A percentile compares a stretch with the other conserved stretches of the same genome.
These are phyloP conservation scores for Trichoderma atrobrunneum DNA, from an alignment of 2,329 filamentous ascomycete species.

Conservation along the genomic window DNA sequence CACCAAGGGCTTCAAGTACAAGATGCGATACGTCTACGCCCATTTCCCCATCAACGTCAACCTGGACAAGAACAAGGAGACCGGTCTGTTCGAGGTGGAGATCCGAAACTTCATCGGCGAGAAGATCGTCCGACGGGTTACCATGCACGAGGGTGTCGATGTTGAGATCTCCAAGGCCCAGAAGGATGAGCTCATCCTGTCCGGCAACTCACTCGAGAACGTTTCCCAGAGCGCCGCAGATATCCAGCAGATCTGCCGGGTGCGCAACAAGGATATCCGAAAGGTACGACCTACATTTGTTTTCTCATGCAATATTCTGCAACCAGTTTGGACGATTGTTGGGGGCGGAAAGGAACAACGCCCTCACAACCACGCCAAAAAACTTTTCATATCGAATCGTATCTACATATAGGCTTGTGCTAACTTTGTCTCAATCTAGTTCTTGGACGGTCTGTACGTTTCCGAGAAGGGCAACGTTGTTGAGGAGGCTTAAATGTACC, in stretches of 20 bases:
- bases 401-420: neutral
- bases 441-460: slow-evolving; percentile 99
- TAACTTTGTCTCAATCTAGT: slow-evolving; percentile 51
- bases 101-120: slow-evolving; percentile 99
- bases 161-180: slow-evolving; percentile 85
- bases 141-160: slow-evolving; percentile 86
- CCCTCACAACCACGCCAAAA: neutral
- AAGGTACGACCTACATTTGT: slow-evolving; percentile 59
- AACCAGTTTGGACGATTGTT: neutral
- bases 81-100: slow-evolving; percentile 85
- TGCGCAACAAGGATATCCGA: slow-evolving; percentile 99
- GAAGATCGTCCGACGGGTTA: slow-evolving; percentile 95
- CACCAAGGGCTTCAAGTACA: slow-evolving; percentile 99
- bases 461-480: slow-evolving; percentile 96
- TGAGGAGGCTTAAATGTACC: slow-evolving; percentile 56
- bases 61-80: slow-evolving; percentile 93
- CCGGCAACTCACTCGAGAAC: slow-evolving; percentile 92
- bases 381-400: too few species aligned
- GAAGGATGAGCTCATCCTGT: slow-evolving; percentile 96
- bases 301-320: neutral
- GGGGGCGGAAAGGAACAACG: neutral
- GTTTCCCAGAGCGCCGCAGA: slow-evolving; percentile 98
- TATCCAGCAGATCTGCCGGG: slow-evolving; percentile 99
- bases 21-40: slow-evolving; percentile 99
- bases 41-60: slow-evolving; percentile 99